Conservation (phyloP, 495 filamentous ascomycete species). For the Delitschia confertaspora region DNA sequence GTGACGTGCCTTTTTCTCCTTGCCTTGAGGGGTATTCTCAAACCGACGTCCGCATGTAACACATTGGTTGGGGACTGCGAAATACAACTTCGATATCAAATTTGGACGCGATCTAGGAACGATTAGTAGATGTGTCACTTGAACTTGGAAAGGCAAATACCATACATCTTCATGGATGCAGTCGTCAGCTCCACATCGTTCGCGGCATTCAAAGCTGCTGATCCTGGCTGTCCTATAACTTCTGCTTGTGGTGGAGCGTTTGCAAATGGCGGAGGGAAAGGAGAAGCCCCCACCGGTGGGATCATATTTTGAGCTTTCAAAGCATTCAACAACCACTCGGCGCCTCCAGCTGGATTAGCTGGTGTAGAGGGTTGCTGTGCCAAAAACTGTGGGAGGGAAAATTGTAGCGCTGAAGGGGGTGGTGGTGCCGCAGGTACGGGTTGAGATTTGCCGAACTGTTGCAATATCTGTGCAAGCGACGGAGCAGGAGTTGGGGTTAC, state of each 20-base stretch:
- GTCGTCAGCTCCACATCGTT: conserved; percentile 61
- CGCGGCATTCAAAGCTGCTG: conserved; percentile 31
- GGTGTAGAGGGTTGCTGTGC: conserved; percentile 1
- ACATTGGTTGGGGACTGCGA: conserved; percentile 72
- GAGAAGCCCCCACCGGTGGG: background rate
- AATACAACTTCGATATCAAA: conserved; percentile 64
- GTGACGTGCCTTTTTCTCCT: conserved; percentile 78
- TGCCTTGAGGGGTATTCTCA: conserved; percentile 62
- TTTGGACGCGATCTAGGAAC: conserved; percentile 59
- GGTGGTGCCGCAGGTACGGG: conserved; percentile 3
- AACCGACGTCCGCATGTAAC: conserved; percentile 88
- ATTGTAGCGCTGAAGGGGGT: background rate
- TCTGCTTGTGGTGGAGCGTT: no score
- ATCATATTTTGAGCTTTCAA: conserved; percentile 5
- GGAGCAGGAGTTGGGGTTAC: conserved; percentile 3
- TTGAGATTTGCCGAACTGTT: conserved; percentile 12
- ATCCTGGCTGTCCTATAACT: conserved; percentile 15
- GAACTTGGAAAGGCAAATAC: conserved; percentile 6
- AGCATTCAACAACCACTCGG: conserved; percentile 21
- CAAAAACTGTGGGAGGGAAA: background rate
- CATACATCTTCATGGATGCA: conserved; percentile 64
- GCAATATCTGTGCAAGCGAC: conserved; percentile 8
- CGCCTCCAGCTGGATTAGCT: background rate
- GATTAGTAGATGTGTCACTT: conserved; percentile 30
- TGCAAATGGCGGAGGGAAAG: background rate